Conservation (phyloP, 169 alveolate species). For the Plasmodium gonderi region DNA sequence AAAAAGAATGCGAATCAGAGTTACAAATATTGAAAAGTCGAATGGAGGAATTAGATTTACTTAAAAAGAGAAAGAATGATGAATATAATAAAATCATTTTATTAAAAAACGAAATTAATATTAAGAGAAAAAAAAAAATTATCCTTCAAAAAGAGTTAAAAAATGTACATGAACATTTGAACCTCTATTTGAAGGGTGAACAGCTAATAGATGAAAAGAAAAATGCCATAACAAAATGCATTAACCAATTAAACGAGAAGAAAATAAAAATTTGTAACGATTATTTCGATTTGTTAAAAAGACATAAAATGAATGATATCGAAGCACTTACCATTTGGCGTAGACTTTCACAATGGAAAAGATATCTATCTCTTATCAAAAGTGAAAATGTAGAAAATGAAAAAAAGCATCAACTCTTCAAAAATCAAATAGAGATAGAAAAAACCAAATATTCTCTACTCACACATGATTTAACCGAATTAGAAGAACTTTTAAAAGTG, state of each 20-base stretch:
- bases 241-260: slow-evolving; percentile 34
- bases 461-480: slow-evolving; percentile 53
- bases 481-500: slow-evolving; percentile 61
- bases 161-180: slow-evolving; percentile 26
- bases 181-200: slow-evolving; percentile 44
- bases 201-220: slow-evolving; percentile 72
- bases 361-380: slow-evolving; percentile 14
- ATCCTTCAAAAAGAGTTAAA: slow-evolving; percentile 67
- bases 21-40: not conserved
- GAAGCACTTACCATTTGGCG: slow-evolving; percentile 5
- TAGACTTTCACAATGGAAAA: slow-evolving; percentile 47
- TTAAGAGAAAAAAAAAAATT: slow-evolving; percentile 54
- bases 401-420: slow-evolving; percentile 38
- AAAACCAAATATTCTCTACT: slow-evolving; percentile 49
- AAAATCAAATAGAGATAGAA: slow-evolving; percentile 70
- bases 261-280: slow-evolving; percentile 73
- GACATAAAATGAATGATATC: slow-evolving; percentile 53
- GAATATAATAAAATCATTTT: slow-evolving; percentile 73
- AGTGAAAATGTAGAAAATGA: slow-evolving; percentile 62
- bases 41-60: slow-evolving; percentile 12
- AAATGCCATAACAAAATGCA: slow-evolving; percentile 2
- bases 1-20: slow-evolving; percentile 53
- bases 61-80: slow-evolving; percentile 71
- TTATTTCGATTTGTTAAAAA: slow-evolving; percentile 32
- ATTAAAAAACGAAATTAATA: slow-evolving; percentile 59